phyloP scores from a whole-genome alignment of 169 alveolate genomes.

The Plasmodium gaboni region DNA sequence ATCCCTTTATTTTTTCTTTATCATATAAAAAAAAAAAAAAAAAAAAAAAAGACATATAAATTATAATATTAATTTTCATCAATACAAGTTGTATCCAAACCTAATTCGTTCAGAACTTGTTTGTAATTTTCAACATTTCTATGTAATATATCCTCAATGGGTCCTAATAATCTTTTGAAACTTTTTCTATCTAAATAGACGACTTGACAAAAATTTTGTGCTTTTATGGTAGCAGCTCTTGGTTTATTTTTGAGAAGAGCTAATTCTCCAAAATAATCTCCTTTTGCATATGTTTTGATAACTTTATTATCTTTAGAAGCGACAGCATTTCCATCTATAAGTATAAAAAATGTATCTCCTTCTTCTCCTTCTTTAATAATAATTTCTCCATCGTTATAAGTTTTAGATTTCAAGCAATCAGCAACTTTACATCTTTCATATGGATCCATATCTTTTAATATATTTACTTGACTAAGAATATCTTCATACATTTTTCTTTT shows the following conservation, averaged over 20 bases:
- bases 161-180: constrained; percentile 96
- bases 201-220: constrained; percentile 85
- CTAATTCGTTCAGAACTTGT: constrained; percentile 78
- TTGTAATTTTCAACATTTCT: constrained; percentile 95
- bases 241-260: constrained; percentile 95
- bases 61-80: constrained; percentile 17
- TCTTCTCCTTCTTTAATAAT: constrained; percentile 96
- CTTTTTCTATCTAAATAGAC: constrained; percentile 95
- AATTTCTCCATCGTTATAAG: constrained; percentile 89
- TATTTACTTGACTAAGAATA: constrained; percentile 90
- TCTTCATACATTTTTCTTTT: constrained; percentile 95
- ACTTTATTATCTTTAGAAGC: constrained; percentile 93
- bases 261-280: constrained; percentile 98
- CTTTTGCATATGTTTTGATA: constrained; percentile 90
- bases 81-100: constrained; percentile 72
- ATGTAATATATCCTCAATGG: constrained; percentile 93
- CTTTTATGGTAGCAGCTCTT: constrained; percentile 96
- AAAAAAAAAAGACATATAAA: no score
- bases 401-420: constrained; percentile 92
- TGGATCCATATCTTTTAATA: constrained; percentile 92
- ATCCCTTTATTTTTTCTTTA: no score
- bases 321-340: constrained; percentile 93
- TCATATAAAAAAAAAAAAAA: no score
- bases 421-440: constrained; percentile 95
- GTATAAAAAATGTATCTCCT: constrained; percentile 94